phyloP scores from a whole-genome alignment of 2,329 filamentous ascomycete genomes.

The Hortaea sp. region DNA sequence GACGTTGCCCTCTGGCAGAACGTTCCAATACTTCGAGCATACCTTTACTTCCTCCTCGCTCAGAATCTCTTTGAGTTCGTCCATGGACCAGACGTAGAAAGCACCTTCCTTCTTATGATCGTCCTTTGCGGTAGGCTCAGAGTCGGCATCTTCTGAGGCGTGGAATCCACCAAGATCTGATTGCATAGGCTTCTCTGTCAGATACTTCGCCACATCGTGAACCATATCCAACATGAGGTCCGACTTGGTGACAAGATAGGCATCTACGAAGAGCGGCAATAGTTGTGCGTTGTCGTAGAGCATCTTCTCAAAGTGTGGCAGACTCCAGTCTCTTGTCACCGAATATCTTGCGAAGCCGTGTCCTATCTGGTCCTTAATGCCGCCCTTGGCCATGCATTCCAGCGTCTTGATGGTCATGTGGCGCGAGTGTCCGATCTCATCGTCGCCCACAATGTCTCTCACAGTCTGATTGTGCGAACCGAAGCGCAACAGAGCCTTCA shows the following conservation, averaged over 20 bases:
- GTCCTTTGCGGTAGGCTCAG: slow-evolving; percentile 62
- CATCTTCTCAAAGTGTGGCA: slow-evolving; percentile 97
- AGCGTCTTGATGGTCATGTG: slow-evolving; percentile 75
- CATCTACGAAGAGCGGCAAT: slow-evolving; percentile 73
- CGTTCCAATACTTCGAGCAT: slow-evolving; percentile 74
- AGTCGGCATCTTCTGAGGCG: slow-evolving; percentile 86
- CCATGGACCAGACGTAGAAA: slow-evolving; percentile 86
- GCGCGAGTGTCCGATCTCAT: slow-evolving; percentile 63
- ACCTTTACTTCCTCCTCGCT: slow-evolving; percentile 59
- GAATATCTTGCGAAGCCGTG: slow-evolving; percentile 78
- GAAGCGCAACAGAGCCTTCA: slow-evolving; percentile 71
- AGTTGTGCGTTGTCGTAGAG: slow-evolving; percentile 86
- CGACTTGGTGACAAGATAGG: slow-evolving; percentile 60
- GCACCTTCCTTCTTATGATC: slow-evolving; percentile 80
- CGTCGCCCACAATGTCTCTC: slow-evolving; percentile 73
- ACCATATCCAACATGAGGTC: slow-evolving; percentile 68
- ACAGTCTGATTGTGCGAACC: slow-evolving; percentile 62
- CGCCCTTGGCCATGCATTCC: slow-evolving; percentile 63
- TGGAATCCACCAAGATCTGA: slow-evolving; percentile 65
- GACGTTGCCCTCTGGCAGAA: slow-evolving; percentile 77
- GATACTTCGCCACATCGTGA: slow-evolving; percentile 76
- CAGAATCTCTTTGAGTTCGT: slow-evolving; percentile 72
- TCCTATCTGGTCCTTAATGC: slow-evolving; percentile 65
- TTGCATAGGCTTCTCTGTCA: slow-evolving; percentile 61
- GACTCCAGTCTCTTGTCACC: slow-evolving; percentile 81